Evolutionary conservation across 2,329 filamentous ascomycete species (phyloP).

Genomic region (Fusarium goolgardi): DNA sequence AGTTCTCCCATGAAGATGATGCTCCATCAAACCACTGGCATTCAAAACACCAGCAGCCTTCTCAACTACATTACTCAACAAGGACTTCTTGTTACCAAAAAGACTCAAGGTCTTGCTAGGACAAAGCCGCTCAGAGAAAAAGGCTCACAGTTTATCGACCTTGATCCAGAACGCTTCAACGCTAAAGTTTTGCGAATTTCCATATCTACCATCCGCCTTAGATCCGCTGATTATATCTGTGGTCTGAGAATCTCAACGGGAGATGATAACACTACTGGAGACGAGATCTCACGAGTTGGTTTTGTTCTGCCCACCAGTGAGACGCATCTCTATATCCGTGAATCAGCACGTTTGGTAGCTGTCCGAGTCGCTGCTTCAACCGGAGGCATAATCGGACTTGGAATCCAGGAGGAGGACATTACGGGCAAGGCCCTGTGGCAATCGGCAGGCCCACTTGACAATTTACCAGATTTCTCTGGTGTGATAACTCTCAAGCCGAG

Average conservation of each 20-base stretch:
- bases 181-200: neutral
- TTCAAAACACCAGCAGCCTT: neutral
- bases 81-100: neutral
- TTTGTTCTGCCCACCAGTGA: neutral
- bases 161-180: neutral
- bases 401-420: neutral
- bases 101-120: neutral
- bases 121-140: neutral
- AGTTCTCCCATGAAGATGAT: neutral
- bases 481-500: neutral
- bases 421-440: fast-evolving
- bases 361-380: neutral
- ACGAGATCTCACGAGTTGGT: neutral
- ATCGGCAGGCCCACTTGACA: neutral
- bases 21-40: neutral
- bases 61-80: neutral
- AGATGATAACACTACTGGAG: neutral
- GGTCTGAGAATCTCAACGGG: neutral
- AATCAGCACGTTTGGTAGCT: neutral
- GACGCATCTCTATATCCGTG: neutral
- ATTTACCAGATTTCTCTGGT: neutral
- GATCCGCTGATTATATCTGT: neutral
- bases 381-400: constrained; percentile 10
- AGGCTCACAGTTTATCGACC: neutral
- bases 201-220: neutral